Evolutionary conservation across 2,329 filamentous ascomycete species (phyloP), one percentile per base, ranked within the genome.

Genomic region (Sphaerulina musiva): DNA sequence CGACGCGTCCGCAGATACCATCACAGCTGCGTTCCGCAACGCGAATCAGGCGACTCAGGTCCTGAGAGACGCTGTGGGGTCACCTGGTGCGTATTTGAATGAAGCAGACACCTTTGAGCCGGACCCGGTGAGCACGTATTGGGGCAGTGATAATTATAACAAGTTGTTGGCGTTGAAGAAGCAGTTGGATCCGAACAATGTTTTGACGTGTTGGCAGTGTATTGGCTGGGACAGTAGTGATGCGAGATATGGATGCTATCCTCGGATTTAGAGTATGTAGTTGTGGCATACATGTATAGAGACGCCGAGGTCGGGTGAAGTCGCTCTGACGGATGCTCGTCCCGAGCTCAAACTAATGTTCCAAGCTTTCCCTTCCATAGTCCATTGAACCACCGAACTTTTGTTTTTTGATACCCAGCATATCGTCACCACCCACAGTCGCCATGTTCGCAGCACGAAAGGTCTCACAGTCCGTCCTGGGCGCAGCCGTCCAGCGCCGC

Each of bases 371-470:
- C 12, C 34, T 38, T 38, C 34, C 3, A 20, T 20, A 20, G 3
- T 20, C 20, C 34, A 38, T 38, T n/a, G 10, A n/a, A 8, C 10
- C 34, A 38, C 34, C 10, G 12, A 5, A 38, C 34, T 10, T 10
- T 38, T 38, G 1, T 1, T 20, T 29, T 29, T 29, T 11, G 23
- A 11, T 26, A 23, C 29, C 41, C 32, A 17, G 34, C 48, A 51
- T 46, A 42, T 46, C 48, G 41, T 40, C 48, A 31, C 32, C 48
- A 31, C 32, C 17, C 42, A 53, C 48, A 43, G 50, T 38, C 73
- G 85, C 66, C 62, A 91, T 95, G 89, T 92, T 92, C 74, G 82
- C 85, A 63, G 74, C 76, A 65, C 75, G 77, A 66, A 74, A 77
- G 65, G 66, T 59, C 46, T 59, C 65, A 32, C 58, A 62, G 53